Evolutionary conservation across 2,329 filamentous ascomycete genomes (phyloP).

Genomic region (Cladophialophora carrionii): DNA sequence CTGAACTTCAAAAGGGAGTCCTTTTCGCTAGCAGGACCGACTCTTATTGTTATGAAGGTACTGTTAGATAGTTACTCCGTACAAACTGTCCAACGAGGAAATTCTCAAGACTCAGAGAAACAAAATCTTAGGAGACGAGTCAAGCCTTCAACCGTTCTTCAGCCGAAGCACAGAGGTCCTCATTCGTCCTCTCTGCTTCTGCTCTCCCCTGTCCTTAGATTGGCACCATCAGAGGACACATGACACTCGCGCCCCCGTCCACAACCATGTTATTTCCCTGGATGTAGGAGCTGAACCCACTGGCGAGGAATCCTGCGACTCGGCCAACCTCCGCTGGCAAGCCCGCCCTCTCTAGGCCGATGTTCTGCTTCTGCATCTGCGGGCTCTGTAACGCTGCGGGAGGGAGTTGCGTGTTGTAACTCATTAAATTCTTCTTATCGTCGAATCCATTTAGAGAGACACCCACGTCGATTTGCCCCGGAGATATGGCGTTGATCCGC

Average conservation of each 20-base stretch:
- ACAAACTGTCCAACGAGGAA: conserved; percentile 55
- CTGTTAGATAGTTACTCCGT: conserved; percentile 96
- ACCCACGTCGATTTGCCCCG: conserved; percentile 39
- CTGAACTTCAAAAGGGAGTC: conserved; percentile 67
- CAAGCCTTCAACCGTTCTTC: not conserved
- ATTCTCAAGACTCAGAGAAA: not conserved
- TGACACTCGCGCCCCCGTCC: conserved; percentile 60
- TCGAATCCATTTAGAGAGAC: conserved; percentile 45
- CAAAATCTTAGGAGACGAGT: not conserved
- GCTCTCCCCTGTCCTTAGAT: conserved; percentile 38
- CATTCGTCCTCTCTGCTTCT: not conserved
- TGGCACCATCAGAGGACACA: conserved; percentile 50
- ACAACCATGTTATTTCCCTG: conserved; percentile 66
- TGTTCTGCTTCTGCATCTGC: conserved; percentile 54
- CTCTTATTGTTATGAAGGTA: conserved; percentile 71
- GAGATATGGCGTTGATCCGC: conserved; percentile 41
- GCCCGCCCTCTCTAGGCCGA: conserved; percentile 63
- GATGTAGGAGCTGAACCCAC: conserved; percentile 65
- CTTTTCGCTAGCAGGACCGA: conserved; percentile 98
- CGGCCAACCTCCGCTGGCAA: conserved; percentile 62
- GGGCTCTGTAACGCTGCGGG: conserved; percentile 58
- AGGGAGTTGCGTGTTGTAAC: conserved; percentile 56
- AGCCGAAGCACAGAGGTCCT: not conserved
- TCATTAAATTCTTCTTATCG: conserved; percentile 50
- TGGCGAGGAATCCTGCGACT: conserved; percentile 65